Conservation (phyloP, 257 asterid species). For the Lantana camara region DNA sequence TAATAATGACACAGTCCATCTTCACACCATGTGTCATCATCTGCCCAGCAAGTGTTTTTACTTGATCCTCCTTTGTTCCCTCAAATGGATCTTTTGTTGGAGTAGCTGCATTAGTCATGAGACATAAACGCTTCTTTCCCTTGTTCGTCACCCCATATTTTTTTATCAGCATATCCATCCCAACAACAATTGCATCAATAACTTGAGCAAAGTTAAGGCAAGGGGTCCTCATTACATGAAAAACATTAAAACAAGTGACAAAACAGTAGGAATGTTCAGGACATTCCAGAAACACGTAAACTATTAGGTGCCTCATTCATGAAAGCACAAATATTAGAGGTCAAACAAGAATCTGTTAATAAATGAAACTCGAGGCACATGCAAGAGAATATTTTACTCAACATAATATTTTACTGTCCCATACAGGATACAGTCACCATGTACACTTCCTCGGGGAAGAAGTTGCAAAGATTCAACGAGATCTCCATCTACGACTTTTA, state of each 20-base stretch:
- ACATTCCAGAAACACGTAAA: slow-evolving; percentile 1
- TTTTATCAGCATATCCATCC: slow-evolving; percentile 90
- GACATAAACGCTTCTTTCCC: slow-evolving; percentile 90
- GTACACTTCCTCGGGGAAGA: slow-evolving; percentile 77
- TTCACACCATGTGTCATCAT: slow-evolving; percentile 81
- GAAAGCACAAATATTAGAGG: neutral
- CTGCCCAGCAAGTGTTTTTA: slow-evolving; percentile 80
- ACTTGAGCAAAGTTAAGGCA: slow-evolving; percentile 72
- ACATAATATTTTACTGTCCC: neutral
- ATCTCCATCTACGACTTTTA: slow-evolving; percentile 89
- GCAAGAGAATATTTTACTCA: slow-evolving; percentile 20
- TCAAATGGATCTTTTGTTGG: slow-evolving; percentile 78
- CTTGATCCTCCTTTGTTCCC: slow-evolving; percentile 97
- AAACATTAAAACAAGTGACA: slow-evolving; percentile 4
- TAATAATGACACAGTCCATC: slow-evolving; percentile 77
- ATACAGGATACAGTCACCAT: slow-evolving; percentile 91
- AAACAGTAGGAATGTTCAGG: neutral
- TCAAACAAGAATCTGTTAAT: slow-evolving; percentile 14
- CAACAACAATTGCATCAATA: slow-evolving; percentile 96
- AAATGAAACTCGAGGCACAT: slow-evolving; percentile 4
- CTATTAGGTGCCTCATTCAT: neutral
- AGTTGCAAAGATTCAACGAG: slow-evolving; percentile 67
- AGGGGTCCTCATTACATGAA: slow-evolving; percentile 18
- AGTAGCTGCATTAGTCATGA: slow-evolving; percentile 72
- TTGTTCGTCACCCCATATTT: slow-evolving; percentile 73